Base-by-base conservation (phyloP, 208 protist genomes). In the Perkinsela sp. region DNA sequence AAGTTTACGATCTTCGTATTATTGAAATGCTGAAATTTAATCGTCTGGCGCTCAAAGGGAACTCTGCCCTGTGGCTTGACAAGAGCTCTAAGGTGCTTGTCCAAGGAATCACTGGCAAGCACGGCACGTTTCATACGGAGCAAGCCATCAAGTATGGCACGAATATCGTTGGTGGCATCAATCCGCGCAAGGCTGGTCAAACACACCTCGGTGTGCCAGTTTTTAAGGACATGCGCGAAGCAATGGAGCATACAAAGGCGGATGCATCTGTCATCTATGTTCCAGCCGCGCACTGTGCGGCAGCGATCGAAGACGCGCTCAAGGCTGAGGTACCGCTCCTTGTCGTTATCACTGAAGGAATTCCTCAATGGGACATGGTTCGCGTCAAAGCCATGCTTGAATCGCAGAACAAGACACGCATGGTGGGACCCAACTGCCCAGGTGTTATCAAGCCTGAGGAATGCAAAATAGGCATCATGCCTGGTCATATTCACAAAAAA, bases 391-490 rank as follows among this genome's bases (percentile, higher is more conserved):
- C 85, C 32, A 83, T 83, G 72, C 80, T 96, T 29, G 85, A 90
- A 32, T 84, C 80, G 68, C 86, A 94, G 73, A 88, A 81, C 74
- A 93, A 93, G 77, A 93, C 88, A 29, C 79, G 94, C 31, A 79
- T 98, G 31, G 96, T 98, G 76, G 95, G 94, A 30, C 95, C 95
- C 72, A 98, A 98, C 89, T 98, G 95, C 78, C 95, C 95, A 57
- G 93, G 93, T 75, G 92, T 97, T 79, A 97, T 97, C 73, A 88
- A 90, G 77, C 95, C 95, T 32, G 94, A 80, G 22, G 94, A 97
- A 78, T 98, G 95, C 85, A 99, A 99, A 78, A 97, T 99, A 76
- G 96, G 96, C 76, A 99, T 99, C 76, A 99, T 99, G 95, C 96
- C 96, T 74, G 95, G 95, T 66, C 89, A 98, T 80, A 98, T 99